Evolutionary conservation across 1,284 basidiomycete species (phyloP).

Genomic region (Athelia psychrophila): DNA sequence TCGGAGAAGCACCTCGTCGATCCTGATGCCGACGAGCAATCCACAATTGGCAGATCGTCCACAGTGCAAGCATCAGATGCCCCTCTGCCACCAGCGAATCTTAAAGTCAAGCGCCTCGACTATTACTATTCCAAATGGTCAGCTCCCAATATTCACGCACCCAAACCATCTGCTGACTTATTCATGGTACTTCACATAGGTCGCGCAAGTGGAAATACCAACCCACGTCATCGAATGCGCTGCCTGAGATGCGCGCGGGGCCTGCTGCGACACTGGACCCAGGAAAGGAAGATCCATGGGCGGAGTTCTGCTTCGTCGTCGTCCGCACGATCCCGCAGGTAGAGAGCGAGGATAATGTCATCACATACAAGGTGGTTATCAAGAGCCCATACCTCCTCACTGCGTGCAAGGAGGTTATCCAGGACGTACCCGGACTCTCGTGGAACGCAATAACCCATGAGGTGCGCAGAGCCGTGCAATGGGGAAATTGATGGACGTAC

Average conservation of each 20-base stretch:
- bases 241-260: no score
- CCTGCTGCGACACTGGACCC: no score
- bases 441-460: slow-evolving; percentile 53
- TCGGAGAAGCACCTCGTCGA: slow-evolving; percentile 1
- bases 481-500: background rate
- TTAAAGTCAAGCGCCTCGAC: slow-evolving; percentile 57
- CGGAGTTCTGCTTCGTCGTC: slow-evolving; percentile 27
- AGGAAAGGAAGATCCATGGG: background rate
- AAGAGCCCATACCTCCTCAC: slow-evolving; percentile 55
- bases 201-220: background rate
- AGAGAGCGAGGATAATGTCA: slow-evolving; percentile 25
- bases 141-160: no score
- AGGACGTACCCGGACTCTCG: slow-evolving; percentile 48
- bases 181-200: no score
- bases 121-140: slow-evolving; percentile 55
- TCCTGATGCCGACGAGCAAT: slow-evolving; percentile 23
- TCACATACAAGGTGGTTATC: slow-evolving; percentile 49
- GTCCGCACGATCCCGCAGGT: slow-evolving; percentile 41
- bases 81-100: slow-evolving; percentile 35
- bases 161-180: no score
- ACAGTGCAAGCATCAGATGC: slow-evolving; percentile 22
- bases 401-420: slow-evolving; percentile 52
- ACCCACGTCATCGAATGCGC: no score
- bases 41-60: slow-evolving; percentile 14
- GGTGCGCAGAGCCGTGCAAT: slow-evolving; percentile 23